Conservation (phyloP, 2,329 filamentous ascomycete genomes). For the Colletotrichum sp. region DNA sequence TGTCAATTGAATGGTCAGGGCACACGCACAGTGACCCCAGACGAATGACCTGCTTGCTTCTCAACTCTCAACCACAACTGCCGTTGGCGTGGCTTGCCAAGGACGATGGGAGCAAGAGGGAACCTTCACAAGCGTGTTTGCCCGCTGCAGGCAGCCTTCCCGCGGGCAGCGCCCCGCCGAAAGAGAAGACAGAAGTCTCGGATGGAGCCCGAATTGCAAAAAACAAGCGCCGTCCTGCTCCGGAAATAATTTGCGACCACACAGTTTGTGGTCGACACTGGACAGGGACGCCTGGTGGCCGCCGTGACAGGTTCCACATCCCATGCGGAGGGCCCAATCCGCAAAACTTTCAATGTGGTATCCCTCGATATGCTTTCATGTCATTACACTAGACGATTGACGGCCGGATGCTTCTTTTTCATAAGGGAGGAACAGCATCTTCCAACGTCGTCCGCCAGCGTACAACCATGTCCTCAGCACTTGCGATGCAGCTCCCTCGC, state of each 20-base stretch:
- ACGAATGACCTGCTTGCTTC: not conserved
- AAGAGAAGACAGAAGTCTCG: not conserved
- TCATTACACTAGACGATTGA: not conserved
- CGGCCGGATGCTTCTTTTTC: not conserved
- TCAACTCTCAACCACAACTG: not conserved
- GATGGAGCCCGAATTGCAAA: not conserved
- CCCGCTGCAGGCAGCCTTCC: not conserved
- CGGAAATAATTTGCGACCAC: slow-evolving; percentile 8
- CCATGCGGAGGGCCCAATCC: not conserved
- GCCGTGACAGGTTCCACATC: not conserved
- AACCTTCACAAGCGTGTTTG: not conserved
- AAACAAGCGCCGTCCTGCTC: not conserved
- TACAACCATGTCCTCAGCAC: not conserved
- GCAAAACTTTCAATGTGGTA: not conserved
- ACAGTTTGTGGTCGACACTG: not conserved
- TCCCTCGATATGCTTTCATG: not conserved
- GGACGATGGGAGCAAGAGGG: not conserved
- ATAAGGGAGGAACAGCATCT: not conserved
- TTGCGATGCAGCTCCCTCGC: not conserved
- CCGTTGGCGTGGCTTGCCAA: not conserved
- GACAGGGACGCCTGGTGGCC: not conserved
- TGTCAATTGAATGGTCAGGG: not conserved
- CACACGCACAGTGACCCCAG: not conserved
- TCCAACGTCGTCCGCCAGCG: not conserved
- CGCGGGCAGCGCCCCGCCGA: not conserved